Evolutionary conservation across 148 eudicot species (phyloP).

Genomic region (Gaultheria prostrata): DNA sequence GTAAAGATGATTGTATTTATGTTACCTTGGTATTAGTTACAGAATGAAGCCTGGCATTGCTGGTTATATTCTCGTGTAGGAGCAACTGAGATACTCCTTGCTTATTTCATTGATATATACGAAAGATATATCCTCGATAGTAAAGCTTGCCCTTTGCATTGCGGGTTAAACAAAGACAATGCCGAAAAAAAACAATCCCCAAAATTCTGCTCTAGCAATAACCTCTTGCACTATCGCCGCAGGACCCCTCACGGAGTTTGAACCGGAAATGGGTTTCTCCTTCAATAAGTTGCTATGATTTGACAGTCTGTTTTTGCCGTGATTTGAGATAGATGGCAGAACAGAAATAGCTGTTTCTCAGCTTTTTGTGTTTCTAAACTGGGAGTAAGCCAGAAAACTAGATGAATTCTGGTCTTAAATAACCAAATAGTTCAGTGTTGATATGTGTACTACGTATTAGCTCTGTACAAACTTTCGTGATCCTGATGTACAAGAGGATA

Average conservation of each 20-base stretch:
- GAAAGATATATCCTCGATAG: background rate
- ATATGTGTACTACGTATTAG: background rate
- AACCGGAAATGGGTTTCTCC: slow-evolving; percentile 7
- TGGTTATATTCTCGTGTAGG: background rate
- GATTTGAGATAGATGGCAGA: background rate
- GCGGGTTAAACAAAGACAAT: background rate
- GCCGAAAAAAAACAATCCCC: background rate
- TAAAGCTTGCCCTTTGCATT: background rate
- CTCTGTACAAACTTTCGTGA: background rate
- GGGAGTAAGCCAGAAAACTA: background rate
- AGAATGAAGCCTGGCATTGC: background rate
- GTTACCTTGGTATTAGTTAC: background rate
- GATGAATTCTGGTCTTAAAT: background rate
- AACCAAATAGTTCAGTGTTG: background rate
- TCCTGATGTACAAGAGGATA: background rate
- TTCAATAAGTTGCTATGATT: background rate
- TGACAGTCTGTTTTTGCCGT: background rate
- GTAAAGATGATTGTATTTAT: background rate
- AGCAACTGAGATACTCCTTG: background rate
- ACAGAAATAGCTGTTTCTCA: background rate
- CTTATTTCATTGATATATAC: background rate
- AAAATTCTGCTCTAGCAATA: background rate
- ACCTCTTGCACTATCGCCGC: background rate
- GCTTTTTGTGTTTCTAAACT: background rate
- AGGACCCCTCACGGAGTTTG: slow-evolving; percentile 33